Conservation (phyloP, 2,329 filamentous ascomycete species). For the Colletotrichum sansevieriae region DNA sequence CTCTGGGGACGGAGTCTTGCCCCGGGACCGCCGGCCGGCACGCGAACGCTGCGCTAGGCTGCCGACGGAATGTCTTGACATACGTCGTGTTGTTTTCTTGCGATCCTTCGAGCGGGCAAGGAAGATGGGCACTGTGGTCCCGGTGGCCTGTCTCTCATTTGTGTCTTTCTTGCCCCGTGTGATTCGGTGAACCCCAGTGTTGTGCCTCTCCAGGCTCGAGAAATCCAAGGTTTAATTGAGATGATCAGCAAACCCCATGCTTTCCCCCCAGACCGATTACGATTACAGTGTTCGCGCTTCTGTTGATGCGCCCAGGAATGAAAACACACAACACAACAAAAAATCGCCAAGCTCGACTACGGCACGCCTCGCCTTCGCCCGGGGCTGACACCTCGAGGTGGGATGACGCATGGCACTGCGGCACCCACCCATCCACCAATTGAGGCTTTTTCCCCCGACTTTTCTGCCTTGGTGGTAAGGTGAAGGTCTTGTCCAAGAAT, state of each 20-base stretch:
- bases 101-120: slow-evolving; percentile 18
- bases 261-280: not conserved
- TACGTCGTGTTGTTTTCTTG: slow-evolving; percentile 22
- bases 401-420: slow-evolving; percentile 33
- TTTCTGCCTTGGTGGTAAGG: not conserved
- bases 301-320: not conserved
- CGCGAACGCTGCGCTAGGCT: slow-evolving; percentile 4
- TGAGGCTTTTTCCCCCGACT: not conserved
- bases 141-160: not conserved
- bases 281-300: not conserved
- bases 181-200: too few relatives aligned
- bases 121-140: too few relatives aligned
- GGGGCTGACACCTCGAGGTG: slow-evolving; percentile 34
- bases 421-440: too few relatives aligned
- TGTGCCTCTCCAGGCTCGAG: too few relatives aligned
- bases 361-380: slow-evolving; percentile 35
- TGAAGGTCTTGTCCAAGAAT: slow-evolving; percentile 1
- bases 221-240: too few relatives aligned
- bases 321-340: not conserved
- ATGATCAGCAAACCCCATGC: not conserved
- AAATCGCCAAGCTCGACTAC: slow-evolving; percentile 29
- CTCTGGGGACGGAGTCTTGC: not conserved
- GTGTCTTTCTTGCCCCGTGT: not conserved
- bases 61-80: slow-evolving; percentile 36
- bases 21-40: slow-evolving; percentile 4